Percentiles rank a stretch among this genome's conserved stretches.
phyloP scores from a whole-genome alignment of 805 yeast genomes.

The Hanseniaspora mollemarum region DNA sequence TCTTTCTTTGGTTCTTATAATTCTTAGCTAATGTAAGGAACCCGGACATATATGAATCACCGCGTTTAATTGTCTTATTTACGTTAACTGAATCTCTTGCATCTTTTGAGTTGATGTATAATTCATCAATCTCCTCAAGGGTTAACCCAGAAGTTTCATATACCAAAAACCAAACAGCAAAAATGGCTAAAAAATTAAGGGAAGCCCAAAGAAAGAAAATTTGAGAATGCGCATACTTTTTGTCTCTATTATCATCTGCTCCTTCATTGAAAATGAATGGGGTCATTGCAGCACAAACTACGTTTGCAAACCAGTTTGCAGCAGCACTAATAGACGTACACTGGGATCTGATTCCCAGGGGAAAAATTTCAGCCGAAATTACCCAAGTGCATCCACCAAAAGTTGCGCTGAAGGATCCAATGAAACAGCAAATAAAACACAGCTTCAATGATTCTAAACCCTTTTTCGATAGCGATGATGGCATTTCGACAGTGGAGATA shows the following conservation, averaged over 20 bases:
- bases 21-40: slow-evolving; percentile 12
- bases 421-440: slow-evolving; percentile 57
- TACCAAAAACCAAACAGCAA: slow-evolving; percentile 54
- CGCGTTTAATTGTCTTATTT: slow-evolving; percentile 20
- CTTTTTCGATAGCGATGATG: background rate
- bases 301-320: slow-evolving; percentile 70
- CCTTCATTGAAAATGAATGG: slow-evolving; percentile 67
- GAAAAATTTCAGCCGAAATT: slow-evolving; percentile 51
- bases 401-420: slow-evolving; percentile 64
- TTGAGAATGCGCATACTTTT: slow-evolving; percentile 40
- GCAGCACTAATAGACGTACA: slow-evolving; percentile 68
- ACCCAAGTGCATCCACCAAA: slow-evolving; percentile 85
- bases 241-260: background rate
- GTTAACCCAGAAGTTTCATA: slow-evolving; percentile 73
- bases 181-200: slow-evolving; percentile 45
- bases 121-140: slow-evolving; percentile 70
- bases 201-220: slow-evolving; percentile 78
- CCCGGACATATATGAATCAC: slow-evolving; percentile 15
- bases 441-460: slow-evolving; percentile 10
- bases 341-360: slow-evolving; percentile 62
- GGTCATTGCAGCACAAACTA: slow-evolving; percentile 60
- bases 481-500: slow-evolving; percentile 45
- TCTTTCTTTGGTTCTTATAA: slow-evolving; percentile 2
- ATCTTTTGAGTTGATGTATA: slow-evolving; percentile 49
- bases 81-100: slow-evolving; percentile 43